These are phyloP conservation scores for Carpinus fangiana DNA, from an alignment of 306 rosid species.

Conservation along the genomic window DNA sequence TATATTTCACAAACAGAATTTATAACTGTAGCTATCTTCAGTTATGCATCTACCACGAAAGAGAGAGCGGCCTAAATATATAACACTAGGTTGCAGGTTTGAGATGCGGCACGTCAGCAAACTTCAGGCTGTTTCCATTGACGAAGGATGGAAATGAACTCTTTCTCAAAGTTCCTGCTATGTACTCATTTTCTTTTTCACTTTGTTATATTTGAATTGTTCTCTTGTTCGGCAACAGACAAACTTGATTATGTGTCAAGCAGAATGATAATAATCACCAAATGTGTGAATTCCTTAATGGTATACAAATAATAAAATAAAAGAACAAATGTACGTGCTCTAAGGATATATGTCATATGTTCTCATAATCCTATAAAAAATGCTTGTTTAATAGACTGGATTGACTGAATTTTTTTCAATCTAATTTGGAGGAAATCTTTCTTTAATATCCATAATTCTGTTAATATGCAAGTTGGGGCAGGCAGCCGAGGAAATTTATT, in stretches of 20 bases:
- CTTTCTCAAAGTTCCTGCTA: background rate
- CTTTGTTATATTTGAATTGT: background rate
- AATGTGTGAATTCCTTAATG: background rate
- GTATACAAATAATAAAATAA: conserved; percentile 5
- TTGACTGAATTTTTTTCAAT: too few relatives aligned
- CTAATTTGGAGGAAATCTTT: too few relatives aligned
- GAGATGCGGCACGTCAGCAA: background rate
- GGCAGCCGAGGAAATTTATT: too few relatives aligned
- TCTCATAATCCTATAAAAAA: too few relatives aligned
- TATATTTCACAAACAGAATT: conserved; percentile 2
- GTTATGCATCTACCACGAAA: conserved; percentile 5
- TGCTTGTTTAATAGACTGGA: too few relatives aligned
- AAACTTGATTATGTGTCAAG: background rate
- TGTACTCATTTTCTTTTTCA: background rate
- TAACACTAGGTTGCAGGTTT: conserved; percentile 4
- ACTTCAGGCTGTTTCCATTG: conserved; percentile 12
- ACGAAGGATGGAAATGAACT: conserved; percentile 10
- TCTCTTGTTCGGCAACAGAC: background rate
- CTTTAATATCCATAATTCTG: too few relatives aligned
- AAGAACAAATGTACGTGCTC: too few relatives aligned
- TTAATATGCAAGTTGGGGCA: too few relatives aligned
- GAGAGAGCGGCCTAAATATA: background rate
- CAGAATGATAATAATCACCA: conserved; percentile 14
- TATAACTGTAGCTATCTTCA: conserved; percentile 15
- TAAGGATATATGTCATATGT: too few relatives aligned